These are phyloP conservation scores for Coemansia sp. DNA, from an alignment of 192 early-diverging fungal species.

Conservation along the genomic window DNA sequence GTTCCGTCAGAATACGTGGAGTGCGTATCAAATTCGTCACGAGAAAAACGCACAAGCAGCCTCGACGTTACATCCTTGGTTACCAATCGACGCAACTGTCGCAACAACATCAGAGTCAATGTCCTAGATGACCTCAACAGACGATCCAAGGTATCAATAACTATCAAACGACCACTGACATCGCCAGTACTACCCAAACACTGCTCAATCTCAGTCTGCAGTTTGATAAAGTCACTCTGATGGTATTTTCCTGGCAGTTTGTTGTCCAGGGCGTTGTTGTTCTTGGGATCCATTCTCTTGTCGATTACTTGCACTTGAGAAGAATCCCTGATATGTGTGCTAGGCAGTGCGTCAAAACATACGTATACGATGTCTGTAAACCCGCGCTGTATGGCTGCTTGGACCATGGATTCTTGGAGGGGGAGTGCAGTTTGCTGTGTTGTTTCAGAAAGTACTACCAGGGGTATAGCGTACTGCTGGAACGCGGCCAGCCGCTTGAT, in stretches of 20 bases:
- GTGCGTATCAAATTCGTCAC: conserved; percentile 6
- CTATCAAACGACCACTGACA: conserved; percentile 1
- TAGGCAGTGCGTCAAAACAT: conserved; percentile 17
- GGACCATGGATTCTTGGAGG: conserved; percentile 33
- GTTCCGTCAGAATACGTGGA: too few species aligned
- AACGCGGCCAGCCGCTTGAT: conserved; percentile 35
- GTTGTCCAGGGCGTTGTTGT: not conserved
- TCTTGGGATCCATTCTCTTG: conserved; percentile 8
- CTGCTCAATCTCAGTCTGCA: conserved; percentile 3
- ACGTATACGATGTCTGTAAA: conserved; percentile 19
- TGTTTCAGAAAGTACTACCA: conserved; percentile 38
- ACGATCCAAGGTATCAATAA: conserved; percentile 31
- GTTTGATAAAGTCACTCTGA: not conserved
- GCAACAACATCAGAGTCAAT: conserved; percentile 24
- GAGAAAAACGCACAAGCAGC: conserved; percentile 28
- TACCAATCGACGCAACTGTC: conserved; percentile 13
- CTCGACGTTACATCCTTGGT: conserved; percentile 7
- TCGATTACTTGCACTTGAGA: conserved; percentile 9
- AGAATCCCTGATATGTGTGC: conserved; percentile 18
- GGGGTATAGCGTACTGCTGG: conserved; percentile 28
- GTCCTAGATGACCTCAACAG: conserved; percentile 21
- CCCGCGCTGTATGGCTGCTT: conserved; percentile 23
- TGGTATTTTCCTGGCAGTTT: not conserved
- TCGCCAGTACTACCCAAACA: not conserved
- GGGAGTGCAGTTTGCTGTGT: conserved; percentile 42